A percentile compares a stretch with the other conserved stretches of the same genome.
Evolutionary conservation across 331 rosid species (phyloP).

Genomic region (Quercus lobata): DNA sequence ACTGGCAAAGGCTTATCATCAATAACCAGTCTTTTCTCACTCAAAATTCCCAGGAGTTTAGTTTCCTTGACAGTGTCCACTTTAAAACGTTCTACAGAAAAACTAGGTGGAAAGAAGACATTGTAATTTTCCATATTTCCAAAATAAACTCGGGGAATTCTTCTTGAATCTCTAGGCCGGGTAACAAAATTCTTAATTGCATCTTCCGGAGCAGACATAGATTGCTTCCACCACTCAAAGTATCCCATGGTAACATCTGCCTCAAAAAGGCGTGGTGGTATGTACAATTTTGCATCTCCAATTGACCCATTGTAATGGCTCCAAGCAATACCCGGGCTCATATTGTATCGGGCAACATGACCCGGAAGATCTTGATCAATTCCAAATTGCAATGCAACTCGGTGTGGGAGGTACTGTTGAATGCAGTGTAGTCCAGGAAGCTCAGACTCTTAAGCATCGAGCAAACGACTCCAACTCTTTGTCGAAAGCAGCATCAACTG

Average conservation of each 20-base stretch:
- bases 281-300: neutral
- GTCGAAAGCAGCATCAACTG: neutral
- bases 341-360: neutral
- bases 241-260: constrained; percentile 4
- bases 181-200: neutral
- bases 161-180: neutral
- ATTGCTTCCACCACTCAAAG: constrained; percentile 21
- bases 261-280: constrained; percentile 10
- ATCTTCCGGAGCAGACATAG: neutral
- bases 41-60: neutral
- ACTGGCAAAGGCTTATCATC: neutral
- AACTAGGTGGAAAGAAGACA: constrained; percentile 1
- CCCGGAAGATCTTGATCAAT: constrained; percentile 23
- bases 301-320: neutral
- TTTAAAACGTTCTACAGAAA: neutral
- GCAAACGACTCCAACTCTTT: constrained; percentile 1
- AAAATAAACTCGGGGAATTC: constrained; percentile 10
- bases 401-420: constrained; percentile 20
- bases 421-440: constrained; percentile 12
- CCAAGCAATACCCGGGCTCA: neutral
- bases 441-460: constrained; percentile 8
- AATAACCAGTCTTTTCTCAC: neutral
- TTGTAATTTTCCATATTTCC: neutral
- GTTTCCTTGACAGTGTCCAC: neutral
- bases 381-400: constrained; percentile 34